phyloP scores from a whole-genome alignment of 2,329 filamentous ascomycete species.

The Sclerotinia glacialis region DNA sequence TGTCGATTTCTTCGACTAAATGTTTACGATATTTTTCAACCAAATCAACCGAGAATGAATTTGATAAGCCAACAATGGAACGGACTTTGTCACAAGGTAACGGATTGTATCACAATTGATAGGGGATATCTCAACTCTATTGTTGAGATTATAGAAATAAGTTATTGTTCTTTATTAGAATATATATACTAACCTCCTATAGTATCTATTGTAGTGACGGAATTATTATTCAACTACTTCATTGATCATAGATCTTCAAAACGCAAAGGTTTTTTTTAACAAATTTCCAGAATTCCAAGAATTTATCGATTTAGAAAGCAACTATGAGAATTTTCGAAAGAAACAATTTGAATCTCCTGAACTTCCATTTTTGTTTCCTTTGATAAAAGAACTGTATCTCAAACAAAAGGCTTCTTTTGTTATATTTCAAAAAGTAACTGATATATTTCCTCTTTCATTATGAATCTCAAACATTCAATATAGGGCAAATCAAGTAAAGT shows the following conservation, averaged over 20 bases:
- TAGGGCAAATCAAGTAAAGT: background rate
- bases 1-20: background rate
- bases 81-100: background rate
- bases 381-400: background rate
- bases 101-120: background rate
- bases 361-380: background rate
- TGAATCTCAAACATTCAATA: background rate
- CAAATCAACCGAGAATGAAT: background rate
- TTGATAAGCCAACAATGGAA: background rate
- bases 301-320: background rate
- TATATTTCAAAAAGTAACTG: background rate
- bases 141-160: background rate
- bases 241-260: constrained; percentile 4
- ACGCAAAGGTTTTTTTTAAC: background rate
- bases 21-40: background rate
- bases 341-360: background rate
- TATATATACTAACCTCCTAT: background rate
- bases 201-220: background rate
- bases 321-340: background rate
- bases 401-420: background rate
- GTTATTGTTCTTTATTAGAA: background rate
- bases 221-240: background rate
- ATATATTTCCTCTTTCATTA: constrained; percentile 3
- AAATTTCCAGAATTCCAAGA: background rate
- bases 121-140: background rate